Evolutionary conservation across 2,329 filamentous ascomycete genomes (phyloP), one percentile per base, ranked within the genome.

Genomic region (Metarhizium anisopliae): DNA sequence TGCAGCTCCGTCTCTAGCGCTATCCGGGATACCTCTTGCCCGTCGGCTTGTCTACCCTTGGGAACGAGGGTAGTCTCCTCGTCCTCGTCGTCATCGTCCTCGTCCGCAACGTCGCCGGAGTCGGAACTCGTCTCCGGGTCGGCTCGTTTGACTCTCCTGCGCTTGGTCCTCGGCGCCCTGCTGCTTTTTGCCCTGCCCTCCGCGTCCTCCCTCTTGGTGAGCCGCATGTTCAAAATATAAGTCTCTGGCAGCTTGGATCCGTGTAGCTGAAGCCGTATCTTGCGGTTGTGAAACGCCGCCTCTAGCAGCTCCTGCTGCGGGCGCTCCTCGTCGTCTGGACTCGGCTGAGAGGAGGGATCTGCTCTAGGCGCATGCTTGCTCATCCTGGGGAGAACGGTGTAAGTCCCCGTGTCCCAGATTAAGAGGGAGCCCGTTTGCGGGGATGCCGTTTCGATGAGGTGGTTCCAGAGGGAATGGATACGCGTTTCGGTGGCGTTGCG

Each of bases 391-490:
- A 85, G 69, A 11, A 85, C 64, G 47, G 75, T 72, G 61, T 83
- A 85, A 36, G 77, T 78, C 2, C 82, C 82, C 1, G 79, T 83
- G 61, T 85, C 82, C 82, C 82, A 85, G 45, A 85, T 79, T 10
- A 85, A 70, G 56, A 85, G 72, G 8, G 79, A 83, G 2, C 82
- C 82, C 3, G 81, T 83, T 14, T 70, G 67, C 2, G 63, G 35
- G 2, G 79, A 81, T 3, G 76, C 82, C 1, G 79, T 82, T 62
- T 85, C 82, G 54, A 83, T 75, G 8, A 85, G 74, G 60, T 85
- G 81, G 57, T 83, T 85, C 80, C 82, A 51, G 36, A 84, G 63
- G 62, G 77, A 82, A 65, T 85, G 82, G 29, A 85, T 73, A 50
- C 81, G 72, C 32, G 82, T 85, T 70, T 85, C 83, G 0, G 77